Evolutionary conservation across 2,329 filamentous ascomycete species (phyloP).

Genomic region (Penicillium italicum): DNA sequence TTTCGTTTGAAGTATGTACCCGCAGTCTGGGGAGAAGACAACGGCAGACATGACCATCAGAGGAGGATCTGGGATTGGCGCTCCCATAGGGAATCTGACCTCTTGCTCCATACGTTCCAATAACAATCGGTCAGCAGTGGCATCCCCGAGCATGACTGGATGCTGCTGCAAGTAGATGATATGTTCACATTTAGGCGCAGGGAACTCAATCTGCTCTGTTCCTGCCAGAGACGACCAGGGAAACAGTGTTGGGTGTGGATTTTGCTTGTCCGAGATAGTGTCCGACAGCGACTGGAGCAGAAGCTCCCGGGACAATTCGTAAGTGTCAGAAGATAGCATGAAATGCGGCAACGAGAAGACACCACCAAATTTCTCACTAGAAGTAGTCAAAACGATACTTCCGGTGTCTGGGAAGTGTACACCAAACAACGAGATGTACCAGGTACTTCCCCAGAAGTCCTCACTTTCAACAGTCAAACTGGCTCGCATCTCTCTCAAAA

Average conservation of each 20-base stretch:
- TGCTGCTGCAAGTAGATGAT: constrained; percentile 74
- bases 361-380: constrained; percentile 90
- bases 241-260: constrained; percentile 54
- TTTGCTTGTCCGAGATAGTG: constrained; percentile 61
- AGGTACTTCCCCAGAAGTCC: constrained; percentile 65
- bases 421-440: constrained; percentile 76
- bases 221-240: constrained; percentile 73
- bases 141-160: constrained; percentile 34
- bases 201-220: constrained; percentile 45
- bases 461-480: constrained; percentile 70
- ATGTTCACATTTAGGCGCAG: constrained; percentile 79
- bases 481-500: constrained; percentile 66
- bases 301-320: constrained; percentile 58
- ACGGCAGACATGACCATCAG: constrained; percentile 57
- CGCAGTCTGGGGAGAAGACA: constrained; percentile 63
- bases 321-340: constrained; percentile 56
- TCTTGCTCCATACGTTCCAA: constrained; percentile 57
- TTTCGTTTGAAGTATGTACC: constrained; percentile 61
- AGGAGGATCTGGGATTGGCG: constrained; percentile 51
- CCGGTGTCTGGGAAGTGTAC: constrained; percentile 83
- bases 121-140: constrained; percentile 31
- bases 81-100: constrained; percentile 57
- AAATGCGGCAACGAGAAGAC: constrained; percentile 87
- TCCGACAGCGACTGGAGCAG: constrained; percentile 70
- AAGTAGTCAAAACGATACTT: constrained; percentile 75